Evolutionary conservation across 1,284 basidiomycete genomes (phyloP).

Genomic region (Ustilago bromivora): DNA sequence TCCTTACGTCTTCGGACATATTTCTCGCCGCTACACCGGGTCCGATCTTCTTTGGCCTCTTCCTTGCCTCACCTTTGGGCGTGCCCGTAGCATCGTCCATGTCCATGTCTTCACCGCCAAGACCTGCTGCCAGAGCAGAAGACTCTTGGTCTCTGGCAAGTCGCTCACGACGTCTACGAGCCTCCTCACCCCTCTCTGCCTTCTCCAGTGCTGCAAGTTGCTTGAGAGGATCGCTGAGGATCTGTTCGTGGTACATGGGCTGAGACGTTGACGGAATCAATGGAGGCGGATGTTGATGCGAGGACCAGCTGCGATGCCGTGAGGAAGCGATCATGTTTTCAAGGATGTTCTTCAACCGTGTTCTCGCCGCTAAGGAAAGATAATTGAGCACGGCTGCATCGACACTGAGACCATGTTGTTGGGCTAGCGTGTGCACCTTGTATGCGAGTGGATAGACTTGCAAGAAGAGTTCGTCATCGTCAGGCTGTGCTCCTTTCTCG

Average conservation of each 20-base stretch:
- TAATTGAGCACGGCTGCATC: constrained; percentile 67
- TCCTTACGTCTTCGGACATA: constrained; percentile 66
- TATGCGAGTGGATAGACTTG: constrained; percentile 61
- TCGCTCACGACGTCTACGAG: constrained; percentile 53
- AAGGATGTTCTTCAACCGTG: constrained; percentile 64
- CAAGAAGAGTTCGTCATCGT: constrained; percentile 60
- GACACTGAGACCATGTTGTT: constrained; percentile 61
- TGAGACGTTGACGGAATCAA: constrained; percentile 35
- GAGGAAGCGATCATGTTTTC: constrained; percentile 65
- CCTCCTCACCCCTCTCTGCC: constrained; percentile 65
- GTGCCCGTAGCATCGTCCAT: constrained; percentile 45
- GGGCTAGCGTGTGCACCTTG: constrained; percentile 61
- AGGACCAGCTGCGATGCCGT: constrained; percentile 65
- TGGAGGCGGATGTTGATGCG: constrained; percentile 62
- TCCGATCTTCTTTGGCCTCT: constrained; percentile 58
- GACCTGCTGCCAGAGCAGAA: constrained; percentile 40
- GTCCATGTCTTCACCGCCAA: constrained; percentile 35
- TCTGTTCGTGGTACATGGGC: constrained; percentile 63
- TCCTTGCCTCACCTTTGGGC: constrained; percentile 35
- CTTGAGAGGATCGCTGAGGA: constrained; percentile 57
- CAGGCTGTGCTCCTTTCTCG: constrained; percentile 24
- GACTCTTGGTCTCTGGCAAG: constrained; percentile 62
- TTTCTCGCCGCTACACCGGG: constrained; percentile 59
- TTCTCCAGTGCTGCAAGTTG: constrained; percentile 67
- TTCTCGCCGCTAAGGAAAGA: constrained; percentile 62